Conservation (phyloP, 164 flowering plant genomes). For the Magnolia officinalis region DNA sequence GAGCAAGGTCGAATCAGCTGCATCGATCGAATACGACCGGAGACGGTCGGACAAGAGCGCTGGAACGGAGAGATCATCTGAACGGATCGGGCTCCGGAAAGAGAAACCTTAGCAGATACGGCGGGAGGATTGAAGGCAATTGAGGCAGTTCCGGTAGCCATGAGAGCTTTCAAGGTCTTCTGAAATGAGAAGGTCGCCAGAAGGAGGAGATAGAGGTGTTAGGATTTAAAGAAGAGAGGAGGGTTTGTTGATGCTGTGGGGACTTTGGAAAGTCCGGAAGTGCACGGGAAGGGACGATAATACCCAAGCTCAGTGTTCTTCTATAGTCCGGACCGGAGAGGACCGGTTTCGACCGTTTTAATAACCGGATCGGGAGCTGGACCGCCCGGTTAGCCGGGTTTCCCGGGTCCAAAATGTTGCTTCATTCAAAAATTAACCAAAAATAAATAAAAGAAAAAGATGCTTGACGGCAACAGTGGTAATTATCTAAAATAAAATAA, state of each 20-base stretch:
- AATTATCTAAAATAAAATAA: too few species aligned
- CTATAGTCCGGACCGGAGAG: neutral
- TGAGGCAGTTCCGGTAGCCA: constrained; percentile 13
- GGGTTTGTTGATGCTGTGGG: neutral
- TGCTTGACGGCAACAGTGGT: too few species aligned
- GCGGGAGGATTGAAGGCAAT: neutral
- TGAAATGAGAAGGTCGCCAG: constrained; percentile 7
- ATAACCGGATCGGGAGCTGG: neutral
- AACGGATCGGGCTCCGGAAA: neutral
- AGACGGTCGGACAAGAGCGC: neutral
- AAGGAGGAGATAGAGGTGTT: neutral
- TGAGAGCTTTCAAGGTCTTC: constrained; percentile 2
- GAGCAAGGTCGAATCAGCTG: constrained; percentile 1
- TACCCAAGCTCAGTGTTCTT: neutral
- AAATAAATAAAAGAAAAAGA: too few species aligned
- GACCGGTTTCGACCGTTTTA: neutral
- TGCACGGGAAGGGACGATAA: neutral
- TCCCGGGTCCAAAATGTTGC: too few species aligned
- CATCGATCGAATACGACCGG: neutral
- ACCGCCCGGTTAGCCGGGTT: neutral
- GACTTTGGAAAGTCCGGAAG: neutral
- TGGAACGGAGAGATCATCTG: constrained; percentile 8
- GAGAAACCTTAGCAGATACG: neutral
- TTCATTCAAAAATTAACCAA: too few species aligned
- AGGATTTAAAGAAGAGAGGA: neutral